These are phyloP conservation scores for Phytopythium mirpurense DNA, from an alignment of 352 stramenopile genomes.

Conservation along the genomic window DNA sequence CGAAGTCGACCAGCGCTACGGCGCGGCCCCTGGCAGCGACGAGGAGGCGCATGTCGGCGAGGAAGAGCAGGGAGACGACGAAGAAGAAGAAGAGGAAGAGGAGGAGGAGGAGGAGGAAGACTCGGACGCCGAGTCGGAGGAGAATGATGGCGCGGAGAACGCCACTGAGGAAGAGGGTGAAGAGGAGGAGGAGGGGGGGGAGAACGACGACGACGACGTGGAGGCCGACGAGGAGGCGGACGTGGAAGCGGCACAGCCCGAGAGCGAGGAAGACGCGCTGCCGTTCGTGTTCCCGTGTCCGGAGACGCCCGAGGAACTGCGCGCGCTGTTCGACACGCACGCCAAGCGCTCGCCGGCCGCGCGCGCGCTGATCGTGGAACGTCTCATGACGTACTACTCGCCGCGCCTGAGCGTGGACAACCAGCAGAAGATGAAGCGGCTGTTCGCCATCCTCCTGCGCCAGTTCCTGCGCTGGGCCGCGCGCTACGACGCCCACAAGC, in stretches of 20 bases:
- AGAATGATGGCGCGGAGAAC: conserved; percentile 48
- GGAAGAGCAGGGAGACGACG: conserved; percentile 35
- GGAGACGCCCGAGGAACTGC: conserved; percentile 88
- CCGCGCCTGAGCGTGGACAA: conserved; percentile 93
- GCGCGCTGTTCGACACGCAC: conserved; percentile 86
- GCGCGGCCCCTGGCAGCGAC: conserved; percentile 12
- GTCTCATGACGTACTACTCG: conserved; percentile 92
- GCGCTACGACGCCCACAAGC: conserved; percentile 60
- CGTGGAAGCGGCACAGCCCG: conserved; percentile 42
- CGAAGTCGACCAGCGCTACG: conserved; percentile 57
- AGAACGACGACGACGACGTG: conserved; percentile 54
- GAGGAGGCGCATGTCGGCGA: conserved; percentile 36
- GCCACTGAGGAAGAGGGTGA: conserved; percentile 30
- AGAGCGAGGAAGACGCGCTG: conserved; percentile 73
- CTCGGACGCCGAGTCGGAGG: conserved; percentile 32
- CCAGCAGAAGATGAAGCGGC: conserved; percentile 94
- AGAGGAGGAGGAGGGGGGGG: conserved; percentile 39
- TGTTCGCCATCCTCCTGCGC: conserved; percentile 93
- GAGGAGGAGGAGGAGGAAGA: conserved; percentile 61
- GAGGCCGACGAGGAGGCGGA: conserved; percentile 75
- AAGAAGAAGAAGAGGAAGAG: conserved; percentile 70
- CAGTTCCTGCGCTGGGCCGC: conserved; percentile 91
- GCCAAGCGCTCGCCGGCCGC: conserved; percentile 65
- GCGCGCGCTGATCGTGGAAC: conserved; percentile 87
- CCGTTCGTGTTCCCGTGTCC: conserved; percentile 95